These are phyloP conservation scores for Colletotrichum lentis DNA, from an alignment of 2,329 filamentous ascomycete genomes.

Conservation along the genomic window DNA sequence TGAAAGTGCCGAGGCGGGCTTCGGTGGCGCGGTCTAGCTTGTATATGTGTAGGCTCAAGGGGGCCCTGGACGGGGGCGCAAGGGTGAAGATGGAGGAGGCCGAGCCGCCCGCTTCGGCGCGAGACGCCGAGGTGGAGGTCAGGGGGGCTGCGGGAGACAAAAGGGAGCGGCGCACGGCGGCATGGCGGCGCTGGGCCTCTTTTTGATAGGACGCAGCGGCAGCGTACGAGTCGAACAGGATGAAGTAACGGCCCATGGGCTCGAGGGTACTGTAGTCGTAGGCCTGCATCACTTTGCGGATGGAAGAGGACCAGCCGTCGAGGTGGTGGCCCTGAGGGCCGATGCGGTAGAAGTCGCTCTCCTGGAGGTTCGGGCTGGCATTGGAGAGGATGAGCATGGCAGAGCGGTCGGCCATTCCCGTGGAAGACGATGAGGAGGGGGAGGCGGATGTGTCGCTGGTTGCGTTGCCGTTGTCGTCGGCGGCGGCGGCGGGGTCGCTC, in stretches of 20 bases:
- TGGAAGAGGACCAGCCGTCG: conserved; percentile 71
- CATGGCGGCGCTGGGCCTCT: conserved; percentile 55
- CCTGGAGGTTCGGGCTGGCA: conserved; percentile 65
- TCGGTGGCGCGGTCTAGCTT: conserved; percentile 41
- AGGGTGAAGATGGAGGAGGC: conserved; percentile 58
- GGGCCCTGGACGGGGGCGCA: conserved; percentile 51
- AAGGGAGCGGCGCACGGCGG: conserved; percentile 48
- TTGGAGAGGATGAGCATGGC: conserved; percentile 65
- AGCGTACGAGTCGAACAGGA: conserved; percentile 70
- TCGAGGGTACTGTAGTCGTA: conserved; percentile 71
- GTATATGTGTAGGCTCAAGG: conserved; percentile 37
- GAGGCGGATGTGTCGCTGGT: not conserved
- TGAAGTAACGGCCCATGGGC: conserved; percentile 70
- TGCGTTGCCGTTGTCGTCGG: not conserved
- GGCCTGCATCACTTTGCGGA: conserved; percentile 70
- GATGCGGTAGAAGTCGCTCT: conserved; percentile 76
- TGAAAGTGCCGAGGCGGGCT: conserved; percentile 41
- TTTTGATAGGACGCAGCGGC: conserved; percentile 69
- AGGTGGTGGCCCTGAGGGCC: conserved; percentile 69
- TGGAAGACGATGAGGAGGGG: not conserved
- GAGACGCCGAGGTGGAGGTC: conserved; percentile 46
- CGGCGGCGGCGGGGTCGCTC: conserved; percentile 4
- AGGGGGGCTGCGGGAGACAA: conserved; percentile 47
- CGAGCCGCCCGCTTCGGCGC: conserved; percentile 52
- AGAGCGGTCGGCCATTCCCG: conserved; percentile 10